phyloP scores from a whole-genome alignment of 192 early-diverging fungal species.

The Piromyces finnis region DNA sequence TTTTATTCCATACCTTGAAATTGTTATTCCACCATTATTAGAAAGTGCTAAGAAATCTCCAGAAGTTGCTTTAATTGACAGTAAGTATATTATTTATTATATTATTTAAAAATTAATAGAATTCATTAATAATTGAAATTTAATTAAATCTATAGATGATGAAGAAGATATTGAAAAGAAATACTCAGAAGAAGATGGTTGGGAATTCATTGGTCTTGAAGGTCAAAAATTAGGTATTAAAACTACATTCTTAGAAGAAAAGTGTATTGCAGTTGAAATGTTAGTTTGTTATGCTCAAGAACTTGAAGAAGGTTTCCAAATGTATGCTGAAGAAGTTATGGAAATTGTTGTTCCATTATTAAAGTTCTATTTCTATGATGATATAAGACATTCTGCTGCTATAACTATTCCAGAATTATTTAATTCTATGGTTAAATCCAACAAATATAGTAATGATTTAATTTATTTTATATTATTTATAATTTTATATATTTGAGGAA shows the following conservation, averaged over 20 bases:
- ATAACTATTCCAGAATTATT: slow-evolving; percentile 66
- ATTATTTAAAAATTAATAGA: background rate
- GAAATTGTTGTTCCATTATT: slow-evolving; percentile 76
- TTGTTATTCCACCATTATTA: slow-evolving; percentile 86
- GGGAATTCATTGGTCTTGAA: slow-evolving; percentile 85
- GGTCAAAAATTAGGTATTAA: slow-evolving; percentile 89
- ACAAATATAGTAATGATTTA: background rate
- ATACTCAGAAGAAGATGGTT: slow-evolving; percentile 90
- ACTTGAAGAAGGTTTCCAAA: slow-evolving; percentile 72
- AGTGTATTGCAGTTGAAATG: slow-evolving; percentile 97
- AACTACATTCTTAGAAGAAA: slow-evolving; percentile 91
- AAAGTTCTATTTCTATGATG: slow-evolving; percentile 96
- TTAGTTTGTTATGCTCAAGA: slow-evolving; percentile 83
- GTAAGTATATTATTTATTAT: background rate
- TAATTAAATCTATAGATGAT: too few species aligned
- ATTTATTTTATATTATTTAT: background rate
- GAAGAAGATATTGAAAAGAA: slow-evolving; percentile 70
- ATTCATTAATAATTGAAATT: too few species aligned
- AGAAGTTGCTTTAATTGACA: slow-evolving; percentile 75
- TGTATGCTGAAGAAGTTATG: slow-evolving; percentile 65
- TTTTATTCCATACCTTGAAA: slow-evolving; percentile 79
- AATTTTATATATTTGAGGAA: background rate
- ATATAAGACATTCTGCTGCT: slow-evolving; percentile 77
- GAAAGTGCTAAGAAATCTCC: slow-evolving; percentile 74
- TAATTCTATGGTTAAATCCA: slow-evolving; percentile 12